Conservation (phyloP, 2,329 filamentous ascomycete species). For the Beauveria caledonica region DNA sequence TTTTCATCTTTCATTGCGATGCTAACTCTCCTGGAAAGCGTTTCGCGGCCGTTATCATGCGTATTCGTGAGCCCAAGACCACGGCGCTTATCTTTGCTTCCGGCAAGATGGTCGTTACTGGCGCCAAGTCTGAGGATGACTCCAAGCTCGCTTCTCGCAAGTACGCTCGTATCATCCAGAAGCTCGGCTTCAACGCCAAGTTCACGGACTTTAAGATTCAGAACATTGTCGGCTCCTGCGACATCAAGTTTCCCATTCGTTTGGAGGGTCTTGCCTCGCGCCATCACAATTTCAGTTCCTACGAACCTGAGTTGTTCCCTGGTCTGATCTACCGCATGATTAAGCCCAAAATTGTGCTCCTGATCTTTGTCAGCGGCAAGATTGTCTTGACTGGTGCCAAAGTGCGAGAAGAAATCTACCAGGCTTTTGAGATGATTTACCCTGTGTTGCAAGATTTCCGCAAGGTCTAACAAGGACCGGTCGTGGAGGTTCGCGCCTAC, state of each 20-base stretch:
- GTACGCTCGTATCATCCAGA: constrained; percentile 98
- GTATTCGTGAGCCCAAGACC: constrained; percentile 97
- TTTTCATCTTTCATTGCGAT: constrained; percentile 6
- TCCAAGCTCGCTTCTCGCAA: constrained; percentile 95
- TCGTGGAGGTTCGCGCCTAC: background rate
- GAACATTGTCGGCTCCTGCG: constrained; percentile 97
- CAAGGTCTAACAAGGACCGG: constrained; percentile 42
- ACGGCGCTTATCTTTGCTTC: constrained; percentile 96
- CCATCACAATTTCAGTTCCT: constrained; percentile 99
- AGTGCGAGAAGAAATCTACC: constrained; percentile 95
- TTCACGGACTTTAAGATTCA: constrained; percentile 99
- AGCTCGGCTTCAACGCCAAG: constrained; percentile 98
- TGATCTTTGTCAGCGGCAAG: constrained; percentile 98
- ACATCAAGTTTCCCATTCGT: constrained; percentile 98
- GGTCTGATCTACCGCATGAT: constrained; percentile 99
- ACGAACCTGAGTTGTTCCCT: constrained; percentile 96
- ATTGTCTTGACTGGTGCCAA: constrained; percentile 97
- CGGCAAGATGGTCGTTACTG: constrained; percentile 99
- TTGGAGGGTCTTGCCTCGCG: constrained; percentile 90
- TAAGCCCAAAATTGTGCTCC: constrained; percentile 96
- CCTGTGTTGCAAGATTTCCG: constrained; percentile 75
- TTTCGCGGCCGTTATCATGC: constrained; percentile 99
- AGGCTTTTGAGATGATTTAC: constrained; percentile 95
- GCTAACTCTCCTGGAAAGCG: constrained; percentile 50
- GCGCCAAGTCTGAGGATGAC: constrained; percentile 96